A percentile compares a stretch with the other conserved stretches of the same genome.
Evolutionary conservation across 306 rosid species (phyloP).

Genomic region (Spatholobus suberectus): DNA sequence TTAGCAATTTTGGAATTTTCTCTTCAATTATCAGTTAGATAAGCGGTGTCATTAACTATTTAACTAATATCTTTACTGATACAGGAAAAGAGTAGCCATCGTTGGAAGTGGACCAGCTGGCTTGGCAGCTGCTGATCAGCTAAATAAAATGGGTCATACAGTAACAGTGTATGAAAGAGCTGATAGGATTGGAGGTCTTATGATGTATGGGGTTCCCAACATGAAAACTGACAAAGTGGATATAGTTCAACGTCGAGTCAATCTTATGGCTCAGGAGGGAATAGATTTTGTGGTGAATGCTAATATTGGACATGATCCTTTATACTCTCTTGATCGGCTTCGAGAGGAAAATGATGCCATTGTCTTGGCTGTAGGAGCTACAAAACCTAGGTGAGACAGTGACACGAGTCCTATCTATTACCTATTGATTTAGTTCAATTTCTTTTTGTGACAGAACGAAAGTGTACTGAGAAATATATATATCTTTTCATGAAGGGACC

Average conservation of each 20-base stretch:
- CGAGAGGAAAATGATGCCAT: conserved; percentile 83
- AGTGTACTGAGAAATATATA: background rate
- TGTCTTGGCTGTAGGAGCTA: conserved; percentile 90
- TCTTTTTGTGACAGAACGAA: background rate
- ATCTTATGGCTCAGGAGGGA: conserved; percentile 93
- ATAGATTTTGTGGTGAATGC: conserved; percentile 83
- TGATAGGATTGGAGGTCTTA: conserved; percentile 78
- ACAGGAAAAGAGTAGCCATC: conserved; percentile 87
- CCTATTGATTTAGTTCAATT: conserved; percentile 1
- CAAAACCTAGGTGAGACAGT: conserved; percentile 84
- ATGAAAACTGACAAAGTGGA: conserved; percentile 87
- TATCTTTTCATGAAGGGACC: conserved; percentile 70
- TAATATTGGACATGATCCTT: conserved; percentile 77
- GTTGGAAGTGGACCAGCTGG: conserved; percentile 99
- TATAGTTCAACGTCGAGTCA: conserved; percentile 86
- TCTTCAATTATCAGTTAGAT: background rate
- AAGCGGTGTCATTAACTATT: background rate
- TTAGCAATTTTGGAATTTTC: background rate
- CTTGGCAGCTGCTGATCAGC: conserved; percentile 98
- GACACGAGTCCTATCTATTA: background rate
- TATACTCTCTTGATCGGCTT: conserved; percentile 72
- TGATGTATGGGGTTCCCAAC: conserved; percentile 99
- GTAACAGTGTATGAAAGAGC: conserved; percentile 61
- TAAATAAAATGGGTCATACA: conserved; percentile 85
- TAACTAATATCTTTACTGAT: conserved; percentile 24